phyloP scores from a whole-genome alignment of 345 rosid genomes.

The Aegle marmelos region DNA sequence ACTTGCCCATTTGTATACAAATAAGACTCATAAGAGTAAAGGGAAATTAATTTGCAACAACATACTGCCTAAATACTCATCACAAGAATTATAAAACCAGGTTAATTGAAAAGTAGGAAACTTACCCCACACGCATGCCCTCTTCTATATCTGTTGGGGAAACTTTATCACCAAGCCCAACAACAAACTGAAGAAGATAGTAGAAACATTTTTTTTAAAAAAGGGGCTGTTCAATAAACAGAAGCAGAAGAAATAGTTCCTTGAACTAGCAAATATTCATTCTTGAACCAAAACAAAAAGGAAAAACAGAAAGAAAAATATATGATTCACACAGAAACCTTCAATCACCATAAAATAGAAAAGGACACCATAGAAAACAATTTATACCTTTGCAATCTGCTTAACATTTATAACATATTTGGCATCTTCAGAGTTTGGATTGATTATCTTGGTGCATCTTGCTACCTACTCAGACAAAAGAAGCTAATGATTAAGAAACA shows the following conservation, averaged over 20 bases:
- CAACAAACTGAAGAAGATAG: constrained; percentile 64
- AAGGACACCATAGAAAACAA: neutral
- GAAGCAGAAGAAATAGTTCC: neutral
- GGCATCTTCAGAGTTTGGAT: constrained; percentile 93
- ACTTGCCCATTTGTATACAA: neutral
- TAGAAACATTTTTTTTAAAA: no score
- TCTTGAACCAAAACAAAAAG: neutral
- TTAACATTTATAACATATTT: constrained; percentile 94
- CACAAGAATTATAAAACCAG: neutral
- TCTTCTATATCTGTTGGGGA: constrained; percentile 97
- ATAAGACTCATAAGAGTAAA: neutral
- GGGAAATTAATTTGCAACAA: neutral
- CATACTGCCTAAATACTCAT: neutral
- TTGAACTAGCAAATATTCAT: neutral
- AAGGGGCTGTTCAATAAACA: neutral
- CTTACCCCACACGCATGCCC: constrained; percentile 99
- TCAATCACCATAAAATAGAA: neutral
- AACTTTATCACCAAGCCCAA: constrained; percentile 97
- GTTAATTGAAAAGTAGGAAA: constrained; percentile 6
- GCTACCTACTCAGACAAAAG: constrained; percentile 48
- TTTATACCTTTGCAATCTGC: constrained; percentile 87
- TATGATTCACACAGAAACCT: neutral
- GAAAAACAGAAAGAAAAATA: neutral
- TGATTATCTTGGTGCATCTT: constrained; percentile 94
- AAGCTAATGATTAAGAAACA: no score